Evolutionary conservation across 1,284 basidiomycete genomes (phyloP), one percentile per base, ranked within the genome.

Genomic region (Ustanciosporium gigantosporum): DNA sequence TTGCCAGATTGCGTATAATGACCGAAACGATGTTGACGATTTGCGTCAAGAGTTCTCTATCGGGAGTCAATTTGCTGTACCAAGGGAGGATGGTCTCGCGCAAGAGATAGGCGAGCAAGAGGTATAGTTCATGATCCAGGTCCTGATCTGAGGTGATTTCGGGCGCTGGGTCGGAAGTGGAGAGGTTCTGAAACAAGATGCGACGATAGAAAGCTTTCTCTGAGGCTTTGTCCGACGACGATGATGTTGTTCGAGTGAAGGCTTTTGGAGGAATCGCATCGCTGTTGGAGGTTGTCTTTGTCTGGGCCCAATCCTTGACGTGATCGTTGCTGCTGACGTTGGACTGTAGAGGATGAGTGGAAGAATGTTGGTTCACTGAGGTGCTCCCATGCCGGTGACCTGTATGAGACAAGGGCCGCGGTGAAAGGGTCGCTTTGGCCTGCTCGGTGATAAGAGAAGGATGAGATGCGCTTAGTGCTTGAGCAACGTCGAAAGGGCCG

Each of bases 11-110:
- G 23, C 45, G 41, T 13, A 65, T 38, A 32, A 65, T 36, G 4
- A 46, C 49, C 14, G 36, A 34, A 27, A 65, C 41, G 41, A 59
- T 59, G 5, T 41, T 35, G 8, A 55, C 50, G 48, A 60, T 37
- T 15, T 66, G 62, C 2, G 45, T 56, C 21, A 68, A 41, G 4
- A 70, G 51, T 29, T 66, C 57, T 17, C 68, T 56, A 22, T 70
- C 62, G 3, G 66, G 66, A 13, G 66, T 69, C 23, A 70, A 36
- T 40, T 60, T 59, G 48, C 51, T 46, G 36, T 66, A 68, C 68
- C 68, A 70, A 0, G 66, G 62, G 25, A 70, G 46, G n/a, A 70
- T 59, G 6, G 66, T 58, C 25, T 55, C 53, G 25, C 66, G 51
- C 42, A 70, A 15, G 1, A 66, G 51, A 20, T 64, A 61, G 15